Evolutionary conservation across 2,329 filamentous ascomycete genomes (phyloP), one percentile per base, ranked within the genome.

Genomic region (Paecilomyces variotii): DNA sequence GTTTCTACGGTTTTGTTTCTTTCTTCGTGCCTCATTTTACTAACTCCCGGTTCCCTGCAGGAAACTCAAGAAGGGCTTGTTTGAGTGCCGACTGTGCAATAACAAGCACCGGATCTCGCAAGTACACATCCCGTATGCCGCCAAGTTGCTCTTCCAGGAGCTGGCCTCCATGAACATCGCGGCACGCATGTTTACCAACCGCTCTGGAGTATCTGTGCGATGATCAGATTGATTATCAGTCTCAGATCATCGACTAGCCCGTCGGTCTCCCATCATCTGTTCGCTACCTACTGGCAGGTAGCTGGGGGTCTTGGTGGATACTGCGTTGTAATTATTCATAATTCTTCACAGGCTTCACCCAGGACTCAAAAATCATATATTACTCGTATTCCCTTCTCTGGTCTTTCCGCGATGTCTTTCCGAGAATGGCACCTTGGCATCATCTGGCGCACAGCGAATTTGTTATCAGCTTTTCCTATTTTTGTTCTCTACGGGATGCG

Each of bases 81-180:
- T 97, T 72, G 93, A 97, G 76, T 99, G 94, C 77, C 86, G 94
- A 58, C 91, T 94, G 34, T 99, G 94, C 84, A 94, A 95, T 81
- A 99, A 99, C 82, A 97, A 97, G 84, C 97, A 93, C 63, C 91
- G 90, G 79, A 97, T 99, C 74, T 94, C 93, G 4, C 94, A 99
- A 76, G 89, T 99, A 58, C 91, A 97, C 74, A 96, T 99, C 64
- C 94, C 94, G 0, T 99, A 99, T 72, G 94, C 94, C 2, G 94
- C 94, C 61, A 99, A 99, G 80, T 82, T 99, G 55, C 85, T 99
- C 55, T 99, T 99, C 87, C 94, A 99, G 80, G 94, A 99, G 79
- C 80, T 99, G 66, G 90, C 92, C 72, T 88, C 91, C 55, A 99
- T 99, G 94, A 97, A 97, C 76, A 97, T 99, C 74, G 93, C 94